Base-by-base conservation (phyloP, 1,139 yeast genomes). In the Dujonia santamariae region DNA sequence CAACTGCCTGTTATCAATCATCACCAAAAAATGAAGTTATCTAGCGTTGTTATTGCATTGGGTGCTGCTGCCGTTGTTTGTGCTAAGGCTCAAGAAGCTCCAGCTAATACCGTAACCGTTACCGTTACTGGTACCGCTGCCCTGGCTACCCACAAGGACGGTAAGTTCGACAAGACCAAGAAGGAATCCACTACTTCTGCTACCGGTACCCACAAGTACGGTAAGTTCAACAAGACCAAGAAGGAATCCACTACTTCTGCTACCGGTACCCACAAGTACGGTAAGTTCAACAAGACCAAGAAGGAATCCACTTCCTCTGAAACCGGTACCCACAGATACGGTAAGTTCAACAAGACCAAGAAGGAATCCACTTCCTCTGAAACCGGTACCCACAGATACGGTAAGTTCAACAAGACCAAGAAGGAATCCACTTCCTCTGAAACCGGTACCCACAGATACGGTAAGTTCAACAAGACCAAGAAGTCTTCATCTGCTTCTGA, bases 131-230 rank as follows among this genome's bases (percentile, higher is more conserved):
- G 32, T 11, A 28, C 38, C n/a, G 36, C 27, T 28, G n/a, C 48
- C 20, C 46, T 57, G 37, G 36, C 47, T 32, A 68, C 75, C 39
- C 72, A 67, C 60, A 62, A 51, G 44, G 59, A 58, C 45, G 79
- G 79, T 37, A 64, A 59, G 50, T 73, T 73, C 48, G 63, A 74
- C 65, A 68, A 72, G 56, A 72, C 78, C 40, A 50, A 53, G 41
- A 46, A 50, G 14, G 49, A 61, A 9, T 43, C 59, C 22, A 52
- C 60, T 32, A 45, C 72, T 28, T 53, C 61, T 20, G 45, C 42
- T 13, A 47, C 59, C 19, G 66, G 67, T 39, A 63, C 69, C 35
- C 67, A 61, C 54, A 55, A 40, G 37, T 47, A 50, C 37, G 68
- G 67, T 31, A 54, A 60, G 45, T 65, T 65, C 44, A 56, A 67